phyloP scores from a whole-genome alignment of 768 basidiomycete species.

The Crepidotus variabilis region DNA sequence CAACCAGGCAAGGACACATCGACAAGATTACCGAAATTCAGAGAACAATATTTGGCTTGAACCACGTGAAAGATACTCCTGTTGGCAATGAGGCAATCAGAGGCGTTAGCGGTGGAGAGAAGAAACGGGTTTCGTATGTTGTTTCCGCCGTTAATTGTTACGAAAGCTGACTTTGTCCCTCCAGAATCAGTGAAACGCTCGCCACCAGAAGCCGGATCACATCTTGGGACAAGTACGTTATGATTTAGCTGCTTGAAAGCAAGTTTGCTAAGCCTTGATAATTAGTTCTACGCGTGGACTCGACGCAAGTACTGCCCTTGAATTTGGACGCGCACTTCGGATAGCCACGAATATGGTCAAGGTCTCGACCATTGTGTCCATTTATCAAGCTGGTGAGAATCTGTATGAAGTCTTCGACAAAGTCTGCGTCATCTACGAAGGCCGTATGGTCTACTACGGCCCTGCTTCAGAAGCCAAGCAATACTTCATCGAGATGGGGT shows the following conservation, averaged over 20 bases:
- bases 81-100: conserved; percentile 76
- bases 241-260: not conserved
- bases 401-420: conserved; percentile 72
- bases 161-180: not conserved
- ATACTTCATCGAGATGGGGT: conserved; percentile 69
- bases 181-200: conserved; percentile 46
- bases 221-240: conserved; percentile 63
- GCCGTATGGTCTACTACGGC: conserved; percentile 73
- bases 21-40: conserved; percentile 50
- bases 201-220: conserved; percentile 53
- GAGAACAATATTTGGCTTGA: conserved; percentile 71
- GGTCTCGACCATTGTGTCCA: conserved; percentile 68
- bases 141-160: not conserved
- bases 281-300: conserved; percentile 60
- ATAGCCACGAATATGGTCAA: conserved; percentile 54
- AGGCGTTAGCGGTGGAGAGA: conserved; percentile 75
- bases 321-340: conserved; percentile 66
- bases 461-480: conserved; percentile 57
- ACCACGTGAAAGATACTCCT: conserved; percentile 65
- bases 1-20: conserved; percentile 40
- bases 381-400: conserved; percentile 81
- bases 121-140: conserved; percentile 70
- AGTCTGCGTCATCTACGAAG: conserved; percentile 74
- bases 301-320: conserved; percentile 68
- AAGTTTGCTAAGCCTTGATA: conserved; percentile 9